phyloP scores from a whole-genome alignment of 768 basidiomycete species.

The Suillus subaureus region DNA sequence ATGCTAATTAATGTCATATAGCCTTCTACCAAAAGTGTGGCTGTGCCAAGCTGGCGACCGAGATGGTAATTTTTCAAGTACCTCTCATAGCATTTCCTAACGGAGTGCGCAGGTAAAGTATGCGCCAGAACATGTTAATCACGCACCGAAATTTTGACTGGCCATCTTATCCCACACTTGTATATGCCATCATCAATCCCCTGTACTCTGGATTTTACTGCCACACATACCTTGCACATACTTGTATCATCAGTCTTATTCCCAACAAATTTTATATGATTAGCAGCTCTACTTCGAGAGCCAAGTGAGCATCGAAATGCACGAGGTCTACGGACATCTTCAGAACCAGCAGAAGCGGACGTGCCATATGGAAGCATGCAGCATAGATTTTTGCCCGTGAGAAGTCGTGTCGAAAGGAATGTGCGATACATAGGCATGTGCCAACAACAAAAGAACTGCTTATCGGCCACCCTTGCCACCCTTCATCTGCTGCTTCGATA shows the following conservation, averaged over 20 bases:
- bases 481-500: conserved; percentile 97
- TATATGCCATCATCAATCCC: no score
- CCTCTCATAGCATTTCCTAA: no score
- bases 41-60: no score
- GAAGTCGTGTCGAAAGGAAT: conserved; percentile 20
- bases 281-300: background rate
- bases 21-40: no score
- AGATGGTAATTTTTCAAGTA: no score
- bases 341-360: background rate
- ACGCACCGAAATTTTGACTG: no score
- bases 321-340: background rate
- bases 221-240: background rate
- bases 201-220: no score
- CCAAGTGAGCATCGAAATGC: background rate
- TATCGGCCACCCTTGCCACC: conserved; percentile 80
- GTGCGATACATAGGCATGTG: conserved; percentile 27
- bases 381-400: conserved; percentile 17
- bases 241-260: conserved; percentile 21
- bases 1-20: no score
- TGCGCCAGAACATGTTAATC: no score
- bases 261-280: background rate
- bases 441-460: conserved; percentile 24
- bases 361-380: conserved; percentile 6
- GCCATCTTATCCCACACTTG: no score
- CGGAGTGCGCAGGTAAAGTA: no score